Percentiles rank a stretch among this genome's conserved stretches.
Evolutionary conservation across 345 rosid species (phyloP).

Genomic region (Eucalyptus tenuipes): DNA sequence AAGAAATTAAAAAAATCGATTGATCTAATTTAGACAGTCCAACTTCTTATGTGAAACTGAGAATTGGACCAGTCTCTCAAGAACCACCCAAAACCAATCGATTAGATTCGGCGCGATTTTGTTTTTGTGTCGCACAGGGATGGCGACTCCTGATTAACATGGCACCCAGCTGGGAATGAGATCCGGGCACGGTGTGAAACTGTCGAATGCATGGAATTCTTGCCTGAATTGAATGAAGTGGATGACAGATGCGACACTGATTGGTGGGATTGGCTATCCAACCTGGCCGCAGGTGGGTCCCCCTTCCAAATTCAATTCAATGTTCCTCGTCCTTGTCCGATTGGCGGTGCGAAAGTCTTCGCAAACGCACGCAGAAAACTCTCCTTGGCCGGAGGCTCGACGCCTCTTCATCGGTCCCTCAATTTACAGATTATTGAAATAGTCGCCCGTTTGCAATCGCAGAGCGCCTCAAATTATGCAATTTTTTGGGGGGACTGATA

Average conservation of each 20-base stretch:
- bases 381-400: neutral
- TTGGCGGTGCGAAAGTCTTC: neutral
- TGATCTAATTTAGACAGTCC: neutral
- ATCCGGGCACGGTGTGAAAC: neutral
- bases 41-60: rapidly evolving
- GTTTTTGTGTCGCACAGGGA: neutral
- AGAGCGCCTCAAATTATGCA: neutral
- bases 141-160: neutral
- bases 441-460: neutral
- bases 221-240: neutral
- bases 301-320: too few relatives aligned
- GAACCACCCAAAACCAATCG: rapidly evolving
- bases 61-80: rapidly evolving
- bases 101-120: neutral
- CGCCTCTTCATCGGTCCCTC: neutral
- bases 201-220: neutral
- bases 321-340: neutral
- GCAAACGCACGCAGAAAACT: neutral
- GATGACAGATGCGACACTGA: neutral
- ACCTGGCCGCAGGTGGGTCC: too few relatives aligned
- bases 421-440: neutral
- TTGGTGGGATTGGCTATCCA: neutral
- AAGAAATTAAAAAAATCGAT: too few relatives aligned
- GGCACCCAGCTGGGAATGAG: neutral
- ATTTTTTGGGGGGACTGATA: neutral